These are phyloP conservation scores for Paramyrothecium sp. DNA, from an alignment of 2,329 filamentous ascomycete species.

Conservation along the genomic window DNA sequence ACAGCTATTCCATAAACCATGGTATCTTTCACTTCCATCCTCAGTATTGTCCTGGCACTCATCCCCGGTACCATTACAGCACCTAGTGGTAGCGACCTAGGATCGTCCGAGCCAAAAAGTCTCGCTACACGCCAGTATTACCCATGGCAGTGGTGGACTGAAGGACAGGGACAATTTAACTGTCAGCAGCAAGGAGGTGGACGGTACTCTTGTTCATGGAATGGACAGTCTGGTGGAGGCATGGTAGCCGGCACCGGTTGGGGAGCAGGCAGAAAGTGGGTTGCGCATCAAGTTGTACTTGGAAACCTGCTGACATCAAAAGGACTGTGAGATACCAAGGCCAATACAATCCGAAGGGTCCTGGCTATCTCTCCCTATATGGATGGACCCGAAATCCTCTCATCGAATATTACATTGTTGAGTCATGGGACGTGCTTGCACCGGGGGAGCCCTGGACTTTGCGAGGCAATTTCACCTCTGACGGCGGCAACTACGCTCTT, in stretches of 20 bases:
- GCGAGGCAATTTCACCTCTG: neutral
- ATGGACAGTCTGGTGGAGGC: slow-evolving; percentile 1
- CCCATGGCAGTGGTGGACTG: slow-evolving; percentile 2
- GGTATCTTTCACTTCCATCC: neutral
- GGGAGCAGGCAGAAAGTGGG: neutral
- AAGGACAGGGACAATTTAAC: slow-evolving; percentile 1
- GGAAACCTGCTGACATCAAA: neutral
- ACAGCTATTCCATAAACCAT: no score
- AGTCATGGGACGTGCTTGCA: slow-evolving; percentile 1
- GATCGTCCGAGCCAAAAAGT: neutral
- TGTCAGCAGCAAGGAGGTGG: neutral
- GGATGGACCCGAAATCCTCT: neutral
- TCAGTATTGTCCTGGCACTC: neutral
- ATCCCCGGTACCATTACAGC: neutral
- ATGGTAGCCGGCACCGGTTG: slow-evolving; percentile 1
- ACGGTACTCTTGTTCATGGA: slow-evolving; percentile 1
- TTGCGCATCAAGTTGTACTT: neutral
- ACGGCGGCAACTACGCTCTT: neutral
- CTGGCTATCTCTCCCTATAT: slow-evolving; percentile 1
- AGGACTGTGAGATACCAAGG: slow-evolving; percentile 1
- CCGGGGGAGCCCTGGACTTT: slow-evolving; percentile 1
- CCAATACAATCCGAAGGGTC: neutral
- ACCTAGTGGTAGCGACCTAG: neutral
- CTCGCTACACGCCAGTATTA: neutral
- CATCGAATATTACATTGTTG: slow-evolving; percentile 1